phyloP scores from a whole-genome alignment of 2,329 filamentous ascomycete genomes.

The Alternaria gansuensis region DNA sequence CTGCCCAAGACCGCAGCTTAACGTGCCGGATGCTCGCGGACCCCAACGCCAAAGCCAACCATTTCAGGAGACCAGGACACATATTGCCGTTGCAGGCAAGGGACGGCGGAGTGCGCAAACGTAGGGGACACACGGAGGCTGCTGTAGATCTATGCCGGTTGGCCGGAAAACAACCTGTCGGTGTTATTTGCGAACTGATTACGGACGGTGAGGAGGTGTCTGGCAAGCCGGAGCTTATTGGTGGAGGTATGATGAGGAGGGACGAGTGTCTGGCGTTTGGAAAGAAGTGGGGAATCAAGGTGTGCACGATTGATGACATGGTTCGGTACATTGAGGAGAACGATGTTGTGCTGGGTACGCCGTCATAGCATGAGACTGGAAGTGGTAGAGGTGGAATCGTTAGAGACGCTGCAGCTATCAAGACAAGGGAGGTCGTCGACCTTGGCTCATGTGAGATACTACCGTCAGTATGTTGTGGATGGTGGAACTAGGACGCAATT shows the following conservation, averaged over 20 bases:
- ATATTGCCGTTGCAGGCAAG: constrained; percentile 84
- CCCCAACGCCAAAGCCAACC: constrained; percentile 60
- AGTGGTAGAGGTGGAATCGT: background rate
- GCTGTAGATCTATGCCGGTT: constrained; percentile 88
- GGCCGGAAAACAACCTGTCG: constrained; percentile 75
- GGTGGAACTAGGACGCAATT: background rate
- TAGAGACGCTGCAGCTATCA: background rate
- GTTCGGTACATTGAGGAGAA: constrained; percentile 79
- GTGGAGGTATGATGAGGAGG: constrained; percentile 88
- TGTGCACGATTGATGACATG: constrained; percentile 94
- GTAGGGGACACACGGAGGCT: constrained; percentile 91
- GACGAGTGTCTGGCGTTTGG: constrained; percentile 91
- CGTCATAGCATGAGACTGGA: constrained; percentile 24
- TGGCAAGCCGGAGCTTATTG: constrained; percentile 71
- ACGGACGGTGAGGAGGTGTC: constrained; percentile 79
- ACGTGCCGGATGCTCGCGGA: constrained; percentile 82
- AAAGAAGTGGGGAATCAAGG: constrained; percentile 84
- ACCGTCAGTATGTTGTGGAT: background rate
- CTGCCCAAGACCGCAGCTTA: constrained; percentile 83
- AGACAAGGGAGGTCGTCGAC: background rate
- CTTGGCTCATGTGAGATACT: background rate
- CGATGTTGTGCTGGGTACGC: constrained; percentile 60
- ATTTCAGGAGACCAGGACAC: constrained; percentile 86
- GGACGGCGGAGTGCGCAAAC: constrained; percentile 79
- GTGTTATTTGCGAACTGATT: constrained; percentile 90